phyloP scores from a whole-genome alignment of 192 early-diverging fungal genomes.

The Umbelopsis vinacea region DNA sequence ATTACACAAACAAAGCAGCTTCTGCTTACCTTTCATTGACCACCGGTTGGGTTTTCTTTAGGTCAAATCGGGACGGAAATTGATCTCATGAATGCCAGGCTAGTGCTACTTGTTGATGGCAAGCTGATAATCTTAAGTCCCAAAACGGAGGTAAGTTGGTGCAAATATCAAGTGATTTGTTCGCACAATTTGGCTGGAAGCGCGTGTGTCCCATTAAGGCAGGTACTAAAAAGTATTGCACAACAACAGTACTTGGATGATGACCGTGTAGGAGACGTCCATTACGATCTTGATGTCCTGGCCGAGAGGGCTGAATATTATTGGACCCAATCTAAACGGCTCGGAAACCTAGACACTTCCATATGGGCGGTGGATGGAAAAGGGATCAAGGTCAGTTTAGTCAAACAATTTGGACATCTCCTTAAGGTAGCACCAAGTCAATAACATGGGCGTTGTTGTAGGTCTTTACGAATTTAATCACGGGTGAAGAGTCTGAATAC shows the following conservation, averaged over 20 bases:
- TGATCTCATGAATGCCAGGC: conserved; percentile 55
- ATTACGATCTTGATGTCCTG: conserved; percentile 55
- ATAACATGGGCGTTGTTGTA: conserved; percentile 21
- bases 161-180: conserved; percentile 1
- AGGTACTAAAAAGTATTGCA: neutral
- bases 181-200: neutral
- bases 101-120: conserved; percentile 70
- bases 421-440: neutral
- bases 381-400: conserved; percentile 59
- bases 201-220: neutral
- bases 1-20: neutral
- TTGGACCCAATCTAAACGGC: conserved; percentile 65
- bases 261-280: conserved; percentile 18
- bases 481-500: conserved; percentile 15
- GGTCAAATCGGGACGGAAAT: conserved; percentile 40
- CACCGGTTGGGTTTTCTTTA: conserved; percentile 18
- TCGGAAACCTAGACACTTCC: conserved; percentile 61
- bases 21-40: neutral
- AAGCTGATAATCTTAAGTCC: conserved; percentile 67
- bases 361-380: conserved; percentile 74
- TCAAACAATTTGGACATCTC: conserved; percentile 19
- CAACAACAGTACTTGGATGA: neutral
- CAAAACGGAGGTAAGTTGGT: conserved; percentile 45
- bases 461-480: conserved; percentile 38
- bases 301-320: conserved; percentile 73